These are phyloP conservation scores for Xylaria sp. DNA, from an alignment of 2,329 filamentous ascomycete genomes.

Conservation along the genomic window DNA sequence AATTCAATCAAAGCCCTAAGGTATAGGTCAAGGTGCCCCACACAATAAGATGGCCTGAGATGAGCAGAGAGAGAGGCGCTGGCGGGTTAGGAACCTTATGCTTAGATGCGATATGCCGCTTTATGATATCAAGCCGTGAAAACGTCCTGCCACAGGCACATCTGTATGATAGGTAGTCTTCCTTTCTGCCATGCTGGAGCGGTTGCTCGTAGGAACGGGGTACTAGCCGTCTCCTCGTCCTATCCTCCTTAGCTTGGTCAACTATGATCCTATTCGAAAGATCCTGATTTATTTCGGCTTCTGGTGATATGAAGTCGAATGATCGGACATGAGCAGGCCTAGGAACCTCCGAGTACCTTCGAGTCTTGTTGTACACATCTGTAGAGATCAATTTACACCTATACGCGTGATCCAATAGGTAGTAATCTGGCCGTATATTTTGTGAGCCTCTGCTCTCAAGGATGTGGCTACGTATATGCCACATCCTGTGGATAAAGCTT, in stretches of 20 bases:
- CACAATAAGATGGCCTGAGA: too few species aligned
- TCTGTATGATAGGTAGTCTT: too few species aligned
- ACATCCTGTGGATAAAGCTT: slow-evolving; percentile 22
- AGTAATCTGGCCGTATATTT: slow-evolving; percentile 15
- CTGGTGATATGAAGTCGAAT: slow-evolving; percentile 8
- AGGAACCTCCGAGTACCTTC: not conserved
- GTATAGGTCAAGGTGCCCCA: too few species aligned
- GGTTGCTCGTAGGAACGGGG: not conserved
- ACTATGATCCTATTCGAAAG: not conserved
- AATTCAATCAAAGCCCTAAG: too few species aligned
- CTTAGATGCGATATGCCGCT: too few species aligned
- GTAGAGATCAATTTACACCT: not conserved
- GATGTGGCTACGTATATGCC: slow-evolving; percentile 23
- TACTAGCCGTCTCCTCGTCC: not conserved
- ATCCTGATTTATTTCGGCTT: not conserved
- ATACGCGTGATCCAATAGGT: slow-evolving; percentile 2
- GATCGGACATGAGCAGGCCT: not conserved
- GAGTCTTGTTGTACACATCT: not conserved
- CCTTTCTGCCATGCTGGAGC: too few species aligned
- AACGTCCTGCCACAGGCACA: too few species aligned
- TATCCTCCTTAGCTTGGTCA: slow-evolving; percentile 2
- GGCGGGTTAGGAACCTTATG: too few species aligned
- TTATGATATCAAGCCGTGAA: too few species aligned
- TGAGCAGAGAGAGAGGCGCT: too few species aligned
- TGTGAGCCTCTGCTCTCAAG: not conserved